Evolutionary conservation across 1,139 yeast species (phyloP), one percentile per base, ranked within the genome.

Genomic region (Meyerozyma carpophila): DNA sequence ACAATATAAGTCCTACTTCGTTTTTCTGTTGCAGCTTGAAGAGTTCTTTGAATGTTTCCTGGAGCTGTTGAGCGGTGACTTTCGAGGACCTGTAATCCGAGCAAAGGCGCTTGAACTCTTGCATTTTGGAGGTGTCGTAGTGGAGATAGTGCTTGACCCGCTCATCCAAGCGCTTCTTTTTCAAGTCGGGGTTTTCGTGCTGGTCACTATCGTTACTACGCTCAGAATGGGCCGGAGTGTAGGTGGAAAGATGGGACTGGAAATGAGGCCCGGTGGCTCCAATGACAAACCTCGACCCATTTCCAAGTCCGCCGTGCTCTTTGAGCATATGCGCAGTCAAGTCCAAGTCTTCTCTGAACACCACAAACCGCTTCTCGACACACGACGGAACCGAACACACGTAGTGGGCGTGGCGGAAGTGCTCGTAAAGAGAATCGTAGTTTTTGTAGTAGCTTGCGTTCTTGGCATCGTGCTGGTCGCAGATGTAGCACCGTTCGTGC

Each of bases 401-500:
- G 61, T 71, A 89, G 63, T 93, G 99, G 40, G 75, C 81, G 7
- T 60, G 63, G 49, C 70, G 73, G 65, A 93, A 93, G 67, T 93
- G 99, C 13, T 71, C 66, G 53, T 82, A 86, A 42, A 93, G 70
- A 36, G 79, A 69, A 44, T 84, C 84, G 57, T 91, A 91, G 61
- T 91, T 79, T 51, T 74, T 75, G 64, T 84, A 94, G 62, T 88
- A 90, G 55, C 82, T 89, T 0, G 95, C 94, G 4, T 74, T 69
- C 18, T 78, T 66, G 1, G 86, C 78, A 50, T 75, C 73, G 13
- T 81, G 70, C 56, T 79, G 83, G 53, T 90, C 95, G 67, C 99
- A 93, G 34, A 94, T 81, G 55, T 84, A 87, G 62, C 99, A 93
- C 53, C 84, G 80, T 60, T 91, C 97, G 62, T 93, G 98, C 44